Percentiles rank a stretch among this genome's conserved stretches.
Evolutionary conservation across 495 filamentous ascomycete genomes (phyloP).

Genomic region (Penicillium angulare): DNA sequence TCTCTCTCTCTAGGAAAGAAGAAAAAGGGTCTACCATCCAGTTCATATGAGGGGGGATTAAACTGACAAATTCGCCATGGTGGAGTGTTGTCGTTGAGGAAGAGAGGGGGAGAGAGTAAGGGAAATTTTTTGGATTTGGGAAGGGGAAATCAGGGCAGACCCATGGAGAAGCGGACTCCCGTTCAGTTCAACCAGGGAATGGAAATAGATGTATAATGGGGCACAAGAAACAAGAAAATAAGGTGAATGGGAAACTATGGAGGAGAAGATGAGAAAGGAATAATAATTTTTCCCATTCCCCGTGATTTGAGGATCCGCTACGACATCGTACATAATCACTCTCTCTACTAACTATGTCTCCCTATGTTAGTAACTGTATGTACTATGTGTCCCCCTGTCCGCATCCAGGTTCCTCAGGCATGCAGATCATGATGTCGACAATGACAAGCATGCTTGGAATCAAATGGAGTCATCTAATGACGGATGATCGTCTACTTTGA

Average conservation of each 20-base stretch:
- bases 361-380: too few relatives aligned
- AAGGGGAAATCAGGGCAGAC: conserved; percentile 2
- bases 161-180: neutral
- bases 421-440: conserved; percentile 31
- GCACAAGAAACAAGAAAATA: conserved; percentile 1
- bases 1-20: too few relatives aligned
- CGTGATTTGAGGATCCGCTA: too few relatives aligned
- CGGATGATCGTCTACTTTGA: too few relatives aligned
- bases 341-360: too few relatives aligned
- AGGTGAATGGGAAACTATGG: neutral
- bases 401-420: conserved; percentile 24
- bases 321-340: too few relatives aligned
- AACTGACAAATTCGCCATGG: conserved; percentile 29
- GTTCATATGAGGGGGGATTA: neutral
- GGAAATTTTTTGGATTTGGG: neutral
- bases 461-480: neutral
- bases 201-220: too few relatives aligned
- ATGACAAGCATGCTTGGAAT: conserved; percentile 4
- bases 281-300: too few relatives aligned
- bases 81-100: conserved; percentile 8
- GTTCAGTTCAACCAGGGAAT: neutral
- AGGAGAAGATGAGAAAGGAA: conserved; percentile 1
- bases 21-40: too few relatives aligned
- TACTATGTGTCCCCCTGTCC: conserved; percentile 18
- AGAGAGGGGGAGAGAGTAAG: neutral